phyloP scores from a whole-genome alignment of 2,329 filamentous ascomycete genomes.

The Sporothrix protearum region DNA sequence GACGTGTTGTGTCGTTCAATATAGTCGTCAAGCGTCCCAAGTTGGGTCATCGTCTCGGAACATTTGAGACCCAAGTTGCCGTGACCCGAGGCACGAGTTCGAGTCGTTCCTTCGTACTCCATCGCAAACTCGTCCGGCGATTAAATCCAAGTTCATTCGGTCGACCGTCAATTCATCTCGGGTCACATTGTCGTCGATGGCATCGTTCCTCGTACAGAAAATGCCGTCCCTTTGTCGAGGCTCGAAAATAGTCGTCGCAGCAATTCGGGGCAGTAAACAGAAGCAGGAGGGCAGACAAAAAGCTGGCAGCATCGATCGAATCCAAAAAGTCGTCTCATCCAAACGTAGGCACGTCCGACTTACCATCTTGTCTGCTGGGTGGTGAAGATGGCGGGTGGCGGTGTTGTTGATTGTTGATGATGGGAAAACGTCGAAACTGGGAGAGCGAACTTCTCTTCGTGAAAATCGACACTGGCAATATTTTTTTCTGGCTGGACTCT shows the following conservation, averaged over 20 bases:
- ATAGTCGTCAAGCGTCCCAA: not conserved
- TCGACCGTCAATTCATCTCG: not conserved
- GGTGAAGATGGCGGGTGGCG: slow-evolving; percentile 26
- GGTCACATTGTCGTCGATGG: not conserved
- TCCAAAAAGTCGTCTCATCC: not conserved
- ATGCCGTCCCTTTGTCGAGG: not conserved
- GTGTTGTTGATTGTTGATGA: slow-evolving; percentile 23
- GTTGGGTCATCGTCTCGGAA: not conserved
- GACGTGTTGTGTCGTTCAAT: not conserved
- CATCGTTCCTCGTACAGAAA: not conserved
- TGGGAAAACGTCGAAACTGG: slow-evolving; percentile 22
- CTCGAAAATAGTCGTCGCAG: not conserved
- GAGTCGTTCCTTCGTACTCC: not conserved
- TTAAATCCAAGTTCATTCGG: not conserved
- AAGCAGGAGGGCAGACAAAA: not conserved
- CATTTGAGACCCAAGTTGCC: not conserved
- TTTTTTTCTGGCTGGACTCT: slow-evolving; percentile 26
- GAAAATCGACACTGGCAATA: slow-evolving; percentile 25
- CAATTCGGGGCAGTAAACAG: not conserved
- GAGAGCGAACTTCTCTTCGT: slow-evolving; percentile 23
- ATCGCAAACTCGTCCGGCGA: not conserved
- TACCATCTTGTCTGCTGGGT: slow-evolving; percentile 29
- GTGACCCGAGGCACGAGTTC: not conserved
- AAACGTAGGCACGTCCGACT: slow-evolving; percentile 18
- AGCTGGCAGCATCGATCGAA: slow-evolving; percentile 5